Evolutionary conservation across 164 flowering plant species (phyloP), one percentile per base, ranked within the genome.

Genomic region (Hamamelis virginiana): DNA sequence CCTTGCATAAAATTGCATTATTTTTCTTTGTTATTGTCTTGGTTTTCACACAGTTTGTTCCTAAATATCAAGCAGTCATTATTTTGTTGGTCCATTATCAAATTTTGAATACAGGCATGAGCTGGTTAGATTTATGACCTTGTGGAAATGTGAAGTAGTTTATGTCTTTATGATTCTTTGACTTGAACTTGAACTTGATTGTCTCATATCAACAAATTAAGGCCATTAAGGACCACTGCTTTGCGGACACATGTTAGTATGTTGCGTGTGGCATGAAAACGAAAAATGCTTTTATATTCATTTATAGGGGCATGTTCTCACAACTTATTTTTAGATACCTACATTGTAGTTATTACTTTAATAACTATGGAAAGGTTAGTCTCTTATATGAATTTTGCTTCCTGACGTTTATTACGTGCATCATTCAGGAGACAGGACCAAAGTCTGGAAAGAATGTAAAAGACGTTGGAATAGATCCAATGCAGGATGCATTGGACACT

Each of bases 391-490:
- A 43, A 45, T 46, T 45, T 50, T 56, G 43, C 65, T 46, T 55
- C 46, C 59, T 33, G 25, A 41, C 26, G 23, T 23, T 57, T 68
- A 21, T 22, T 13, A 22, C 64, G 43, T 56, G 52, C 21, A 62
- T 68, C n/a, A 16, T 72, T 68, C 83, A 81, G 82, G 85, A 77
- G 48, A 73, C 58, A 28, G 83, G 68, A 43, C 25, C 67, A 27
- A 64, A 68, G 11, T 48, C 60, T 55, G 74, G 19, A 66, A 87
- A 72, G 78, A 76, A 45, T 57, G 76, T 74, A 41, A 83, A 80
- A 76, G 85, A 83, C 65, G 82, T 83, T 26, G 90, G 89, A 8
- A 66, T 87, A 71, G 89, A 86, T 72, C 81, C 91, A 16, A 78
- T 87, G 88, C 78, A 64, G 53, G 87, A 83, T 53, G 63, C 69